Evolutionary conservation across 306 rosid species (phyloP).

Genomic region (Lathyrus tuberosus): DNA sequence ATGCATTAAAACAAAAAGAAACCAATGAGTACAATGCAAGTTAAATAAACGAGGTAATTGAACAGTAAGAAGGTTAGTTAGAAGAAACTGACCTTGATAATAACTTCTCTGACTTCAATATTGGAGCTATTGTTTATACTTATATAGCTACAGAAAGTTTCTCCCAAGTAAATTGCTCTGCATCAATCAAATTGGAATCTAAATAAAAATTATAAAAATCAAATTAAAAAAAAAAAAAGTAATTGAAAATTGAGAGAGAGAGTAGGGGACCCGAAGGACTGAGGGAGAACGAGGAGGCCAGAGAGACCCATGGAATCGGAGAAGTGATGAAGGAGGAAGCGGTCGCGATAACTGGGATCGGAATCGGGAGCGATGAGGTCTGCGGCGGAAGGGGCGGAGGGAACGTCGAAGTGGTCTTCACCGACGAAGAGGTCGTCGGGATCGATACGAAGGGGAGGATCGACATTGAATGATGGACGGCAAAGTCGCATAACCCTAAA

Average conservation of each 20-base stretch:
- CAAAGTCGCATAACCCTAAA: conserved; percentile 94
- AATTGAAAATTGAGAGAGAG: background rate
- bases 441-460: conserved; percentile 83
- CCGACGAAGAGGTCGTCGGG: conserved; percentile 84
- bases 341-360: conserved; percentile 67
- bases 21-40: conserved; percentile 14
- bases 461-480: conserved; percentile 83
- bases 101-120: conserved; percentile 79
- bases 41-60: background rate
- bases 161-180: conserved; percentile 97
- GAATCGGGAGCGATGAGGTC: conserved; percentile 52
- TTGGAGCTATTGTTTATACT: conserved; percentile 93
- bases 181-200: conserved; percentile 12
- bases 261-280: conserved; percentile 79
- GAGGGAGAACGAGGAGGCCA: conserved; percentile 97
- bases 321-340: conserved; percentile 77
- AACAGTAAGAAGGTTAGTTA: background rate
- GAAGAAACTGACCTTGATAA: conserved; percentile 62
- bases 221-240: background rate
- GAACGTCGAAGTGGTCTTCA: conserved; percentile 83
- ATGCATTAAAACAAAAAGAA: background rate
- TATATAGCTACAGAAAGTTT: conserved; percentile 92
- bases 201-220: background rate
- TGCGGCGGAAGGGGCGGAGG: conserved; percentile 54
- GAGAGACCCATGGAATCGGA: conserved; percentile 88